A percentile compares a stretch with the other conserved stretches of the same genome.
Evolutionary conservation across 2,329 filamentous ascomycete species (phyloP).

Genomic region (Apiospora saccharicola): DNA sequence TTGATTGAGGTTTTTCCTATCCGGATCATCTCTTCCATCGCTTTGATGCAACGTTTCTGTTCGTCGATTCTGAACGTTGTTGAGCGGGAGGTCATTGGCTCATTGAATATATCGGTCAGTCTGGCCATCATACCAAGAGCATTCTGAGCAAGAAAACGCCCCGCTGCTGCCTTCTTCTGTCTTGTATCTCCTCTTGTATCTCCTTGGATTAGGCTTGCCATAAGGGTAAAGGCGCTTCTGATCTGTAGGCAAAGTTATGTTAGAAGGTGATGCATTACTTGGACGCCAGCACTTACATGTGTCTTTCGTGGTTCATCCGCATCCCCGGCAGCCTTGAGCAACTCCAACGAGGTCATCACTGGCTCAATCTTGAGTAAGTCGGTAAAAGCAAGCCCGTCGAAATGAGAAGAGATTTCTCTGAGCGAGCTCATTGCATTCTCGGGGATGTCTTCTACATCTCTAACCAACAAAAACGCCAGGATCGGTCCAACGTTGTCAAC

Average conservation of each 20-base stretch:
- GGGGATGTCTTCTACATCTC: conserved; percentile 65
- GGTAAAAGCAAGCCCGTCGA: conserved; percentile 70
- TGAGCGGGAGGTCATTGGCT: conserved; percentile 51
- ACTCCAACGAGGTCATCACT: conserved; percentile 77
- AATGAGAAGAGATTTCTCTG: conserved; percentile 72
- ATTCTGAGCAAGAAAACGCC: conserved; percentile 81
- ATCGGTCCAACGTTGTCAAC: conserved; percentile 64
- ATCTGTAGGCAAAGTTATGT: conserved; percentile 45
- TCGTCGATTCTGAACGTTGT: conserved; percentile 67
- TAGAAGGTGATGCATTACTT: neutral
- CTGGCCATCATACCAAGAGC: conserved; percentile 86
- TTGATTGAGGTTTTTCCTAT: conserved; percentile 77
- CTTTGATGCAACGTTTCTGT: conserved; percentile 78
- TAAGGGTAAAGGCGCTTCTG: conserved; percentile 54
- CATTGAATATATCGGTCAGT: conserved; percentile 81
- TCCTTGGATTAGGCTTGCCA: conserved; percentile 51
- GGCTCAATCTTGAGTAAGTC: conserved; percentile 79
- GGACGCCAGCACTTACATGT: conserved; percentile 56
- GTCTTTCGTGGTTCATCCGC: conserved; percentile 62
- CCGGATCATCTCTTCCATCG: conserved; percentile 86
- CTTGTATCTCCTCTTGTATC: conserved; percentile 49
- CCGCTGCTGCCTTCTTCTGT: conserved; percentile 66
- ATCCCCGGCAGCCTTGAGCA: conserved; percentile 82
- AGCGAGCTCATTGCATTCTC: conserved; percentile 73
- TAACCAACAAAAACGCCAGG: conserved; percentile 65